phyloP scores from a whole-genome alignment of 768 basidiomycete genomes.

The Lactarius trivialis region DNA sequence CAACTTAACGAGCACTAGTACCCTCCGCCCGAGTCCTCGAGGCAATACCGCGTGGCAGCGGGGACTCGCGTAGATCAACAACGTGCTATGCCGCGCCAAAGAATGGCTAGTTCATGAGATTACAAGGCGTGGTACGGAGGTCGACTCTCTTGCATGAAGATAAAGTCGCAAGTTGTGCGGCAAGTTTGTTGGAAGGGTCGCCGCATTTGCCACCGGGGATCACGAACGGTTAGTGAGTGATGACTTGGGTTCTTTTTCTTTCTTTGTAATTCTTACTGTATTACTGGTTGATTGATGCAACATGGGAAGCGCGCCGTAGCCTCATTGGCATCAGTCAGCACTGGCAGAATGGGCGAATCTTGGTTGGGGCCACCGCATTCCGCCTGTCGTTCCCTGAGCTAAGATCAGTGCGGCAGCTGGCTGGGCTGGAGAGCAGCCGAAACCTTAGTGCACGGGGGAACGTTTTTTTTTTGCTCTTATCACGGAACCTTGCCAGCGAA shows the following conservation, averaged over 20 bases:
- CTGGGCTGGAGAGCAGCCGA: not conserved
- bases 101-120: not conserved
- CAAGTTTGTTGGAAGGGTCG: not conserved
- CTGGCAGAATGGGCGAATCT: not conserved
- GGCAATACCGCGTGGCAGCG: not conserved
- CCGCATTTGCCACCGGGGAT: slow-evolving; percentile 2
- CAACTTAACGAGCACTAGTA: not conserved
- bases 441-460: not conserved
- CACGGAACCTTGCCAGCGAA: not conserved
- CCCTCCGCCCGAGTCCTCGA: not conserved
- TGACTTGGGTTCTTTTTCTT: not conserved
- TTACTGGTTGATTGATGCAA: too few species aligned
- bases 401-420: not conserved
- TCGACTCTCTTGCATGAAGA: not conserved
- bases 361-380: not conserved
- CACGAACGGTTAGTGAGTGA: not conserved
- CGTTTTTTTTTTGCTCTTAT: not conserved
- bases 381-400: not conserved
- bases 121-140: not conserved
- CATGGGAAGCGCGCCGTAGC: slow-evolving; percentile 1
- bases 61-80: not conserved
- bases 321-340: not conserved
- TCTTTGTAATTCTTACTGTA: not conserved
- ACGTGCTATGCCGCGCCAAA: not conserved
- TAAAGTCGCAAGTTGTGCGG: not conserved